These are phyloP conservation scores for Didymella arachidicola DNA, from an alignment of 2,329 filamentous ascomycete genomes.

Conservation along the genomic window DNA sequence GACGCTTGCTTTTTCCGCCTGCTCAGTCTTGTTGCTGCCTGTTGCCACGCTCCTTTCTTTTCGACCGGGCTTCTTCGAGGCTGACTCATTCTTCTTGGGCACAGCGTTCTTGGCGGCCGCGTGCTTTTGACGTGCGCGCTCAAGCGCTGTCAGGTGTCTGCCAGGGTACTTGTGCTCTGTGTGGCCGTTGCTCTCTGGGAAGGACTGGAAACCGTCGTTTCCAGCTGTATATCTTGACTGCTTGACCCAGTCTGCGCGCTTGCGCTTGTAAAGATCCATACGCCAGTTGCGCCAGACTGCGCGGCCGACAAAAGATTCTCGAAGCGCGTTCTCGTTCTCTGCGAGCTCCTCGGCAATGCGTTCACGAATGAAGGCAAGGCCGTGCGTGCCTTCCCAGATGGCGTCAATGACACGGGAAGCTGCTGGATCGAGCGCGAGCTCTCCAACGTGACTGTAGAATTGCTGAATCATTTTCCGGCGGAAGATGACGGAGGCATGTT, in stretches of 20 bases:
- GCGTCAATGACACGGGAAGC: constrained; percentile 74
- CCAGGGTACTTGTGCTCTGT: constrained; percentile 34
- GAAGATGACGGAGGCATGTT: constrained; percentile 63
- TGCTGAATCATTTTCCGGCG: constrained; percentile 69
- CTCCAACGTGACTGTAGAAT: constrained; percentile 67
- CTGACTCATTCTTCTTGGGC: constrained; percentile 43
- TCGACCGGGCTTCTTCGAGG: constrained; percentile 34
- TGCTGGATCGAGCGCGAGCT: constrained; percentile 66
- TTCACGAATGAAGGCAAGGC: constrained; percentile 72
- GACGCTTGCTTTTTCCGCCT: constrained; percentile 35
- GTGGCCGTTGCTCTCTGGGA: constrained; percentile 53
- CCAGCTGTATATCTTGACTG: constrained; percentile 63
- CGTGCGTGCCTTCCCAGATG: constrained; percentile 69
- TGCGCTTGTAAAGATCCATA: constrained; percentile 74
- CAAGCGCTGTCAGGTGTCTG: constrained; percentile 53
- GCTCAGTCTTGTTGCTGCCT: constrained; percentile 23
- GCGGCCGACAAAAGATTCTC: constrained; percentile 70
- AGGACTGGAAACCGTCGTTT: constrained; percentile 60
- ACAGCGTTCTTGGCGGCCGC: constrained; percentile 56
- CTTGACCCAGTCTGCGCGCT: constrained; percentile 69
- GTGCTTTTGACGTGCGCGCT: constrained; percentile 65
- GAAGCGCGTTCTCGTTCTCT: constrained; percentile 64
- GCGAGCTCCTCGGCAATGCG: constrained; percentile 70
- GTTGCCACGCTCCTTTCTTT: constrained; percentile 28
- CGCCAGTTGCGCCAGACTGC: constrained; percentile 78